Percentiles rank a stretch among this genome's conserved stretches.
Conservation (phyloP, 2,329 filamentous ascomycete species). For the Pyrenophora tritici-repentis region DNA sequence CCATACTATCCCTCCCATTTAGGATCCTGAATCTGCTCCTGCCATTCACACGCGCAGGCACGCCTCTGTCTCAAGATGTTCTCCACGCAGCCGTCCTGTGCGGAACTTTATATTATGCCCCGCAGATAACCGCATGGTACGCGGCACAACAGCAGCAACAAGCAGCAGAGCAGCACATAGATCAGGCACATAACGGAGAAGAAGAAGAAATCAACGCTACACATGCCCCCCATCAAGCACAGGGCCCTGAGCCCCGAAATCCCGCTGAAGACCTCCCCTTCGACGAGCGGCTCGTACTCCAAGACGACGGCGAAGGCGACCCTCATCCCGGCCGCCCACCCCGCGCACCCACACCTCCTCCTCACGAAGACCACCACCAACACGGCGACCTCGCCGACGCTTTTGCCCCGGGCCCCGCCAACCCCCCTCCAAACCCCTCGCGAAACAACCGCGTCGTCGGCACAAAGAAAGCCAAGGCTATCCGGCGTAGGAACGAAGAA, state of each 20-base stretch:
- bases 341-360: not conserved
- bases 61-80: constrained; percentile 54
- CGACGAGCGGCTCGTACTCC: constrained; percentile 33
- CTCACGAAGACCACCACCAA: constrained; percentile 3
- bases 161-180: constrained; percentile 4
- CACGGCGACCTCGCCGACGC: constrained; percentile 17
- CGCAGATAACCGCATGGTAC: constrained; percentile 52
- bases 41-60: constrained; percentile 55
- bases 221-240: not conserved
- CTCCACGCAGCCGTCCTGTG: constrained; percentile 53
- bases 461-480: constrained; percentile 56
- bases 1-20: constrained; percentile 33
- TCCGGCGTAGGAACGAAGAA: constrained; percentile 52
- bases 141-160: constrained; percentile 21
- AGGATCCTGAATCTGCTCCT: constrained; percentile 51
- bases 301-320: constrained; percentile 25
- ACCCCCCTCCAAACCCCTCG: constrained; percentile 18
- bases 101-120: constrained; percentile 53
- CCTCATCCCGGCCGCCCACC: not conserved
- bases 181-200: not conserved
- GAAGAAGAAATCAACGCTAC: not conserved
- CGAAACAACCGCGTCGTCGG: constrained; percentile 46
- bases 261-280: constrained; percentile 24
- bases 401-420: constrained; percentile 39
- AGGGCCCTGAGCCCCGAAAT: not conserved